phyloP scores from a whole-genome alignment of 2,329 filamentous ascomycete species.

The Penicillium concentricum region DNA sequence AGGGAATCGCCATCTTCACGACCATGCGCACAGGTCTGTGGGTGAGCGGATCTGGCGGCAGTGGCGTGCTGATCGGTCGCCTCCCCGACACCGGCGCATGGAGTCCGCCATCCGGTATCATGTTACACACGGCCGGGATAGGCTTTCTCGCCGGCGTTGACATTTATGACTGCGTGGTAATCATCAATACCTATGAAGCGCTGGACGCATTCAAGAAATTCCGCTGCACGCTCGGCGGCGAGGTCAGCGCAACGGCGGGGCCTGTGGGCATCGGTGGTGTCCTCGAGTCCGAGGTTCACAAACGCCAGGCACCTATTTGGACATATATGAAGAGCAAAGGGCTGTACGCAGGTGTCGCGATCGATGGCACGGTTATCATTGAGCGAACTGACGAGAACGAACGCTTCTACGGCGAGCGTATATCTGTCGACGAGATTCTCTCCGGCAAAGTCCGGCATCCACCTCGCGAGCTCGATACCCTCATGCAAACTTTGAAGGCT shows the following conservation, averaged over 20 bases:
- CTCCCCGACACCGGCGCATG: conserved; percentile 78
- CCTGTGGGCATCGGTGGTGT: conserved; percentile 74
- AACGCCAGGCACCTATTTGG: conserved; percentile 69
- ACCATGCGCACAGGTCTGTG: conserved; percentile 92
- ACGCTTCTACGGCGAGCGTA: conserved; percentile 71
- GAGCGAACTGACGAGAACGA: conserved; percentile 87
- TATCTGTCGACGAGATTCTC: conserved; percentile 63
- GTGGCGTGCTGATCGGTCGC: conserved; percentile 79
- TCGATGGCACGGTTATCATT: conserved; percentile 83
- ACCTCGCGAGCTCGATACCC: conserved; percentile 56
- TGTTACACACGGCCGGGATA: conserved; percentile 83
- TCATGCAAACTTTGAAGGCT: conserved; percentile 82
- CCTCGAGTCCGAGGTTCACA: conserved; percentile 67
- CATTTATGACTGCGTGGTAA: conserved; percentile 91
- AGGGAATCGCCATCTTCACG: conserved; percentile 89
- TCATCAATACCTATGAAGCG: conserved; percentile 83
- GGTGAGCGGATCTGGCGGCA: conserved; percentile 87
- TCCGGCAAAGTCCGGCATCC: conserved; percentile 58
- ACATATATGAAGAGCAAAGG: conserved; percentile 88
- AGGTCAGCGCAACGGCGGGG: conserved; percentile 73
- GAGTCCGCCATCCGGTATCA: conserved; percentile 87
- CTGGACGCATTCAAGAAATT: conserved; percentile 80
- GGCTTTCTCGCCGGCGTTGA: conserved; percentile 91
- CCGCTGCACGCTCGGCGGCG: conserved; percentile 75
- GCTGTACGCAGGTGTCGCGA: conserved; percentile 80